Percentiles rank a stretch among this genome's conserved stretches.
These are phyloP conservation scores for Fraxinus ornus DNA, from an alignment of 305 asterid genomes.

Conservation along the genomic window DNA sequence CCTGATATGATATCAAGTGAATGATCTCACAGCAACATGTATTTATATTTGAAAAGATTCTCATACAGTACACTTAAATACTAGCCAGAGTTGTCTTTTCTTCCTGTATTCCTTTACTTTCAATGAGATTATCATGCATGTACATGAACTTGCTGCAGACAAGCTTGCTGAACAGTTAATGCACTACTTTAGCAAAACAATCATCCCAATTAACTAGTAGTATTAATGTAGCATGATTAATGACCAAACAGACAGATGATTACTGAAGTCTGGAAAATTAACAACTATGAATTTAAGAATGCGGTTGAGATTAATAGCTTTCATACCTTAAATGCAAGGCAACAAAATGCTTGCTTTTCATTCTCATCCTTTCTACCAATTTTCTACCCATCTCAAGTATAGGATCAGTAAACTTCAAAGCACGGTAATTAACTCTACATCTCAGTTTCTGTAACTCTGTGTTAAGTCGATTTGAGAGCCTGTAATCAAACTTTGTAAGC, in stretches of 20 bases:
- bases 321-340: constrained; percentile 72
- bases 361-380: constrained; percentile 63
- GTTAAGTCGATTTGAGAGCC: constrained; percentile 60
- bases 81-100: background rate
- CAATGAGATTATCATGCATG: background rate
- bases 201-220: background rate
- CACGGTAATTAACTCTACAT: constrained; percentile 75
- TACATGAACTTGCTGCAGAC: background rate
- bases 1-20: background rate
- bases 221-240: background rate
- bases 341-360: constrained; percentile 52
- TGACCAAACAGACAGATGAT: background rate
- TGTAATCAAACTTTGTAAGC: constrained; percentile 71
- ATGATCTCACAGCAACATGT: background rate
- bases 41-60: background rate
- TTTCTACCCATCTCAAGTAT: constrained; percentile 58
- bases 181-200: background rate
- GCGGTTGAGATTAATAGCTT: background rate
- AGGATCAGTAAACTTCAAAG: constrained; percentile 58
- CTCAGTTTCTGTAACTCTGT: constrained; percentile 63
- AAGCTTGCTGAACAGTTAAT: background rate
- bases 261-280: background rate
- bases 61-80: background rate
- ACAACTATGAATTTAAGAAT: background rate
- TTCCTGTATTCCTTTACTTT: background rate